These are phyloP conservation scores for Ramularia endophylla DNA, from an alignment of 2,329 filamentous ascomycete genomes.

Conservation along the genomic window DNA sequence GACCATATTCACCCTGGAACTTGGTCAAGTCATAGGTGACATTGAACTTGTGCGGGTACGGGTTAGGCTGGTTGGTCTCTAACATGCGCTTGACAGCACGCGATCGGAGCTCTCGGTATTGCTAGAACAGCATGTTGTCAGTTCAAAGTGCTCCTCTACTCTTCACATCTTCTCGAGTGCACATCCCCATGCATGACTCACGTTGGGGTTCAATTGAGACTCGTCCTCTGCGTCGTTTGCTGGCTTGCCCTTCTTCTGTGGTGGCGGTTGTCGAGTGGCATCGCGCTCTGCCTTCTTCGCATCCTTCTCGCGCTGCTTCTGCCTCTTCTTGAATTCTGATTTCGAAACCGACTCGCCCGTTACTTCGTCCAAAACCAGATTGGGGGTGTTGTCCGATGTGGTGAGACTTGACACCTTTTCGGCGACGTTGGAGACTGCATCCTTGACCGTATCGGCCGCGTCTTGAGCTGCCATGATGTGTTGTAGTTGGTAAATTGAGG, in stretches of 20 bases:
- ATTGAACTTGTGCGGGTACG: conserved; percentile 92
- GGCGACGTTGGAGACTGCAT: conserved; percentile 29
- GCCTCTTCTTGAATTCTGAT: conserved; percentile 75
- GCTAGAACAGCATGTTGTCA: conserved; percentile 41
- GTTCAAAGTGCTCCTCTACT: not conserved
- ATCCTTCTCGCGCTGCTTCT: conserved; percentile 84
- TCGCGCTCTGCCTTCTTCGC: conserved; percentile 85
- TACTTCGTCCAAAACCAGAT: conserved; percentile 82
- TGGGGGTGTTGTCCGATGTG: conserved; percentile 29
- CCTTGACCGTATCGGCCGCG: conserved; percentile 33
- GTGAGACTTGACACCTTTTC: conserved; percentile 31
- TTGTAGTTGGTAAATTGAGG: not conserved
- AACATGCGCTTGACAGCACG: conserved; percentile 71
- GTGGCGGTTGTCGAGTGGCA: conserved; percentile 55
- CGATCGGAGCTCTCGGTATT: conserved; percentile 97
- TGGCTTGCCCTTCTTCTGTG: conserved; percentile 55
- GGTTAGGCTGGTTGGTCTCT: conserved; percentile 67
- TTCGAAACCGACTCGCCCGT: conserved; percentile 73
- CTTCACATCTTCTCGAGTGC: not conserved
- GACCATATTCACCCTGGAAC: conserved; percentile 70
- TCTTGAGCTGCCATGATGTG: conserved; percentile 30
- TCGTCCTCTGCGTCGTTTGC: conserved; percentile 59
- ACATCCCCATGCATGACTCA: conserved; percentile 35
- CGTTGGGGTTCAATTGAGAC: conserved; percentile 67
- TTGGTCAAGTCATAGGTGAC: conserved; percentile 75